phyloP scores from a whole-genome alignment of 2,329 filamentous ascomycete species.

The Pleurostoma richardsiae region DNA sequence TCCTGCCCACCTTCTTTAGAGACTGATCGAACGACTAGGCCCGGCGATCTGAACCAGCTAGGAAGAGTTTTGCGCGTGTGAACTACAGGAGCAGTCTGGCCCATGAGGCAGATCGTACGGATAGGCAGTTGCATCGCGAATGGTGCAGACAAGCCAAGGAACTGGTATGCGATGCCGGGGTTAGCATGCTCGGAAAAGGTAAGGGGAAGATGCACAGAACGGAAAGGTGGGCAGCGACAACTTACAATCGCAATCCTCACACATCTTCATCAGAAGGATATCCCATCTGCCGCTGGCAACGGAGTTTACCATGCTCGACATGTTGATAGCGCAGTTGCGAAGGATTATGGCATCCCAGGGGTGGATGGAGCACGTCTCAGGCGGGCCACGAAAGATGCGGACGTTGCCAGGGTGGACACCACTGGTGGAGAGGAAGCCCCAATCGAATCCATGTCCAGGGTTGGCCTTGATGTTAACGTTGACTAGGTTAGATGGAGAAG shows the following conservation, averaged over 20 bases:
- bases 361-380: background rate
- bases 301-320: background rate
- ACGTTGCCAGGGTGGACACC: background rate
- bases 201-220: no score
- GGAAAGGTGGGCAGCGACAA: background rate
- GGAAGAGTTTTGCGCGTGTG: no score
- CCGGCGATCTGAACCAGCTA: no score
- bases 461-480: background rate
- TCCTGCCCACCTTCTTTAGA: no score
- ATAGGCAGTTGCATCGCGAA: no score
- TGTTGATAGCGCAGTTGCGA: background rate
- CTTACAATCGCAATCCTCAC: conserved; percentile 1
- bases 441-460: background rate
- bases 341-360: conserved; percentile 6
- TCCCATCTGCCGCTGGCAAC: background rate
- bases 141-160: no score
- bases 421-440: conserved; percentile 1
- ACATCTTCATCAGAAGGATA: conserved; percentile 6
- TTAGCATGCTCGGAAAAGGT: no score
- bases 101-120: no score
- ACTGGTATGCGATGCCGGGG: no score
- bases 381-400: background rate
- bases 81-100: no score
- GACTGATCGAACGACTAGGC: no score
- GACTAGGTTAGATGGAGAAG: background rate